A percentile compares a stretch with the other conserved stretches of the same genome.
Conservation (phyloP, 768 basidiomycete genomes). For the Megacollybia marginata region DNA sequence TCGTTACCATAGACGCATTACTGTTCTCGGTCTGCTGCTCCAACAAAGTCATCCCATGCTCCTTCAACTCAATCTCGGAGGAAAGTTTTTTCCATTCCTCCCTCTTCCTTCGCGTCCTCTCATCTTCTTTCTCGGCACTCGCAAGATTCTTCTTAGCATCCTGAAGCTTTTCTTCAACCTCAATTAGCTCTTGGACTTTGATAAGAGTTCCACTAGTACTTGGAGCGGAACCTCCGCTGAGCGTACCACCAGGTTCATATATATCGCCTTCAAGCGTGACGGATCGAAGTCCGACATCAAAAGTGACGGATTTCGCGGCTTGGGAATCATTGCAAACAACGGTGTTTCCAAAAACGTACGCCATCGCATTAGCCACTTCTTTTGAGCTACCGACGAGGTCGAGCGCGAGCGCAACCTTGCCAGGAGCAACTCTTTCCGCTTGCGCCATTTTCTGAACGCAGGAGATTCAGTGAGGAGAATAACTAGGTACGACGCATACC, state of each 20-base stretch:
- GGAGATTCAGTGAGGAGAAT: neutral
- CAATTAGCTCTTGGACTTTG: constrained; percentile 76
- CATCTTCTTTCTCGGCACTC: constrained; percentile 49
- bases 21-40: constrained; percentile 84
- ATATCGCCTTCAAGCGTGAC: constrained; percentile 94
- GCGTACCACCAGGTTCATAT: constrained; percentile 92
- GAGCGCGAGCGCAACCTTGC: constrained; percentile 82
- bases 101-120: constrained; percentile 39
- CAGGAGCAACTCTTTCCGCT: constrained; percentile 65
- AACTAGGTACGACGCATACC: constrained; percentile 27
- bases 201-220: constrained; percentile 66
- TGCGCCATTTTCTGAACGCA: constrained; percentile 61
- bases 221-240: constrained; percentile 87
- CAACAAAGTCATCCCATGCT: constrained; percentile 76
- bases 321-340: constrained; percentile 87
- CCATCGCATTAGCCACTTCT: constrained; percentile 83
- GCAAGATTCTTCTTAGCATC: constrained; percentile 40
- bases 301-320: constrained; percentile 84
- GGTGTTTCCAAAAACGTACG: constrained; percentile 89
- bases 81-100: constrained; percentile 53
- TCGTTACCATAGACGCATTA: constrained; percentile 78
- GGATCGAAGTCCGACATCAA: constrained; percentile 68
- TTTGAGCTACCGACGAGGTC: constrained; percentile 77
- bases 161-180: constrained; percentile 52
- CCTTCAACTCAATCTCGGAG: constrained; percentile 80